Percentiles rank a stretch among this genome's conserved stretches.
phyloP scores from a whole-genome alignment of 1,284 basidiomycete genomes.

The Heterobasidion parviporum region DNA sequence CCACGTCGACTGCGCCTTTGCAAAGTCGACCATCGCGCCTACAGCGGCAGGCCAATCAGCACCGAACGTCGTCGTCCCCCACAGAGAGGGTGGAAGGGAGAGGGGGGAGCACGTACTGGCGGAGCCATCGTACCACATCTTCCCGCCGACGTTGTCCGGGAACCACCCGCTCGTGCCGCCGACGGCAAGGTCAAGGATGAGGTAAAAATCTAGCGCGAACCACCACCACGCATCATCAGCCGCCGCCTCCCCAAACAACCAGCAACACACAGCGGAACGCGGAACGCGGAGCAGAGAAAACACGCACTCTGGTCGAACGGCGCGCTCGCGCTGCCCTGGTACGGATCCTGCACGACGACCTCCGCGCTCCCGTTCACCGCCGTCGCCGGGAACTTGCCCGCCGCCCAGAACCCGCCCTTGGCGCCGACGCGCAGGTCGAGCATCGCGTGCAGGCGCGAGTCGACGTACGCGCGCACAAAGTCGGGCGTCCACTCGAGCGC shows the following conservation, averaged over 20 bases:
- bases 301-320: slow-evolving; percentile 69
- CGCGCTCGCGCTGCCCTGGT: slow-evolving; percentile 43
- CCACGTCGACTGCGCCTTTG: slow-evolving; percentile 57
- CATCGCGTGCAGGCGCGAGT: slow-evolving; percentile 40
- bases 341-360: slow-evolving; percentile 36
- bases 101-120: slow-evolving; percentile 31
- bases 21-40: slow-evolving; percentile 69
- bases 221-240: too few relatives aligned
- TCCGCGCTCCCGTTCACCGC: slow-evolving; percentile 39
- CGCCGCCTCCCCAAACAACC: too few relatives aligned
- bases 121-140: slow-evolving; percentile 75
- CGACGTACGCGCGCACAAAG: slow-evolving; percentile 54
- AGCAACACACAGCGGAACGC: slow-evolving; percentile 4
- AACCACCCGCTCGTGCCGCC: slow-evolving; percentile 89
- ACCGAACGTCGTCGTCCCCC: not conserved
- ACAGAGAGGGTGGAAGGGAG: not conserved
- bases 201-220: slow-evolving; percentile 56
- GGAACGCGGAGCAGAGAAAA: too few relatives aligned
- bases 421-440: slow-evolving; percentile 33
- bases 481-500: slow-evolving; percentile 72
- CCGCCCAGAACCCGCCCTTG: slow-evolving; percentile 27
- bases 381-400: slow-evolving; percentile 25
- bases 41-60: slow-evolving; percentile 1
- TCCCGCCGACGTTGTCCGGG: slow-evolving; percentile 63
- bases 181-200: slow-evolving; percentile 73